These are phyloP conservation scores for Pisolithus albus DNA, from an alignment of 768 basidiomycete species.

Conservation along the genomic window DNA sequence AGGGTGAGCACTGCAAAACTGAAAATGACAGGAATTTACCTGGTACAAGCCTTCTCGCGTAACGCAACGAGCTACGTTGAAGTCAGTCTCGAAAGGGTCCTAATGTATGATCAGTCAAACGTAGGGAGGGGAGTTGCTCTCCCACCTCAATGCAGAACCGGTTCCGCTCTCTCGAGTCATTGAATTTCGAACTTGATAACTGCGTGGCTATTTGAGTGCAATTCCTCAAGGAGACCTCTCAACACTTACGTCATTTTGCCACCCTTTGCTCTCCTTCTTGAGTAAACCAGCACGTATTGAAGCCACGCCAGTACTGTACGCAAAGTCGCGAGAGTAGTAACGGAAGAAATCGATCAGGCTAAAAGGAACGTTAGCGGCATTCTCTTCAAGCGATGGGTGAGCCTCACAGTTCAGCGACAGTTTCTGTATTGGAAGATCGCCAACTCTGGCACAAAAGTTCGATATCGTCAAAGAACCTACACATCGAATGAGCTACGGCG, in stretches of 20 bases:
- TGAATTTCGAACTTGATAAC: conserved; percentile 50
- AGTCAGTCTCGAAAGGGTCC: conserved; percentile 97
- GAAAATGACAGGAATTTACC: conserved; percentile 31
- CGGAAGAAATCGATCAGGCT: conserved; percentile 98
- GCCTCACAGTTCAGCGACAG: conserved; percentile 84
- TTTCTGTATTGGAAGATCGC: conserved; percentile 90
- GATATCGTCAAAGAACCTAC: conserved; percentile 95
- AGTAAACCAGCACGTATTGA: conserved; percentile 85
- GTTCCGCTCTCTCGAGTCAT: conserved; percentile 81
- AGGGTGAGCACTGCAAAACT: not conserved
- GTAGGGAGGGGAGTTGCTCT: not conserved
- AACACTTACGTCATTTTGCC: conserved; percentile 82
- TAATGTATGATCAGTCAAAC: conserved; percentile 23
- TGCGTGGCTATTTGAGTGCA: conserved; percentile 16
- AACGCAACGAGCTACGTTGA: conserved; percentile 94
- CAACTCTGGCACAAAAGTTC: conserved; percentile 87
- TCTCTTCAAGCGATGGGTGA: not conserved
- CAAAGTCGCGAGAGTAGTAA: conserved; percentile 91
- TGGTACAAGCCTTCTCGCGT: conserved; percentile 95
- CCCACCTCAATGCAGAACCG: conserved; percentile 91
- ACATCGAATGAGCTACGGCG: conserved; percentile 5
- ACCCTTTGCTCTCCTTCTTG: conserved; percentile 89
- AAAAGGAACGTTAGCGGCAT: conserved; percentile 7
- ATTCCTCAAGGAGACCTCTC: not conserved
- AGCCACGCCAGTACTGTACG: conserved; percentile 84